Evolutionary conservation across 257 asterid species (phyloP).

Genomic region (Cinchona pubescens): DNA sequence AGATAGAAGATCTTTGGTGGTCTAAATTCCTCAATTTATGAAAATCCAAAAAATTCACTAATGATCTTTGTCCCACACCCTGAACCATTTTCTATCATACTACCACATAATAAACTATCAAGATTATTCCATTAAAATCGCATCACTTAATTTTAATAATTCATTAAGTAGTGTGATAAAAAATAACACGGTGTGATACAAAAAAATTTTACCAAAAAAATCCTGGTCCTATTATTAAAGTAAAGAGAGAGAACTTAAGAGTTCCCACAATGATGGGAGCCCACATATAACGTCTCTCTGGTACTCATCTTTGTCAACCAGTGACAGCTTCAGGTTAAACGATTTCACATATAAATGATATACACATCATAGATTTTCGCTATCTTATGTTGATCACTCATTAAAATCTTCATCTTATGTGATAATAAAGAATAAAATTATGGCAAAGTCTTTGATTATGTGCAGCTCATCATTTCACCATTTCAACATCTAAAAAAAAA

Average conservation of each 20-base stretch:
- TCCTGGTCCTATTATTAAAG: not conserved
- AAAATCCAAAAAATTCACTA: not conserved
- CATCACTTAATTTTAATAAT: too few species aligned
- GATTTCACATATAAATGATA: not conserved
- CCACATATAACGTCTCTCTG: conserved; percentile 22
- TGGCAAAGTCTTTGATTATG: not conserved
- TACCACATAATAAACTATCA: too few species aligned
- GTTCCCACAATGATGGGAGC: conserved; percentile 1
- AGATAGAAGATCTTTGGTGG: too few species aligned
- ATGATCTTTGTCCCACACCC: too few species aligned
- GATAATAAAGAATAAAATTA: not conserved
- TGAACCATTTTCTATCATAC: too few species aligned
- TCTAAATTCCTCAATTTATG: not conserved
- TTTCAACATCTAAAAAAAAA: not conserved
- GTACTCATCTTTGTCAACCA: conserved; percentile 13
- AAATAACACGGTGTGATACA: too few species aligned
- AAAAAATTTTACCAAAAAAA: too few species aligned
- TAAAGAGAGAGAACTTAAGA: not conserved
- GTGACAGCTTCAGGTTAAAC: not conserved
- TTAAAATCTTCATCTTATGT: not conserved
- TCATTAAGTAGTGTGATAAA: too few species aligned
- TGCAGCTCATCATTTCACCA: not conserved
- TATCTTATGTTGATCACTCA: conserved; percentile 6
- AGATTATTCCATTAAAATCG: too few species aligned
- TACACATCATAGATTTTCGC: not conserved